Evolutionary conservation across 352 stramenopile species (phyloP).

Genomic region (Pythium aphanidermatum): DNA sequence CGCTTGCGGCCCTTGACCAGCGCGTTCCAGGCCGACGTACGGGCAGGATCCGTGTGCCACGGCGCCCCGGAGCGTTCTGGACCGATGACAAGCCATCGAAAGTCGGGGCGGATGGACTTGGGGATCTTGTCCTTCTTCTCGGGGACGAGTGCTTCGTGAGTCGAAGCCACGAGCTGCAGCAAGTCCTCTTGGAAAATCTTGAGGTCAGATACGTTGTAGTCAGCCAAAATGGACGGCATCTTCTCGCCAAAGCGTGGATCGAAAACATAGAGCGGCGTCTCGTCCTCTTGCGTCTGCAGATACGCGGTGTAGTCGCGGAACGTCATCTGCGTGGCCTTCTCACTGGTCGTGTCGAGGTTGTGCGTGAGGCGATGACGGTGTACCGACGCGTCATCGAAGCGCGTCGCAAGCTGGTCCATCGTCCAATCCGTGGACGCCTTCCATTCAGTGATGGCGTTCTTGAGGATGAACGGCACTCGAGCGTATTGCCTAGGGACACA

Average conservation of each 20-base stretch:
- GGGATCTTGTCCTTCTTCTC: conserved; percentile 32
- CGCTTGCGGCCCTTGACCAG: conserved; percentile 92
- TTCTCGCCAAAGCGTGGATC: conserved; percentile 80
- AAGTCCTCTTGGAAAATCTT: conserved; percentile 78
- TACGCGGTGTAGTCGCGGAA: conserved; percentile 75
- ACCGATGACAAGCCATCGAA: conserved; percentile 81
- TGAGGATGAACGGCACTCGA: conserved; percentile 65
- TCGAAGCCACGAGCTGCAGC: conserved; percentile 17
- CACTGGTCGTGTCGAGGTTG: conserved; percentile 69
- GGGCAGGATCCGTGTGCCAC: conserved; percentile 94
- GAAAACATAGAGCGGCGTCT: conserved; percentile 87
- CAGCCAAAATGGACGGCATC: conserved; percentile 56
- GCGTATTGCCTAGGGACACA: conserved; percentile 47
- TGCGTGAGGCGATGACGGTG: conserved; percentile 68
- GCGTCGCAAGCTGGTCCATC: conserved; percentile 45
- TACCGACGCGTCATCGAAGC: conserved; percentile 47
- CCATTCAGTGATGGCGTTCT: conserved; percentile 63
- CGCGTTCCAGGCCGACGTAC: conserved; percentile 95
- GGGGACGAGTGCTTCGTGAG: conserved; percentile 16
- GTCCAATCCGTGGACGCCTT: conserved; percentile 75
- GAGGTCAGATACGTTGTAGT: conserved; percentile 61
- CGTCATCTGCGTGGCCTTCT: conserved; percentile 61
- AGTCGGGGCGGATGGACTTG: conserved; percentile 48
- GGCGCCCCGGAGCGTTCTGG: conserved; percentile 85
- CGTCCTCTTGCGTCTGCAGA: conserved; percentile 55